Percentiles rank a stretch among this genome's conserved stretches.
Conservation (phyloP, 2,329 filamentous ascomycete genomes). For the Aspergillus fijiensis region DNA sequence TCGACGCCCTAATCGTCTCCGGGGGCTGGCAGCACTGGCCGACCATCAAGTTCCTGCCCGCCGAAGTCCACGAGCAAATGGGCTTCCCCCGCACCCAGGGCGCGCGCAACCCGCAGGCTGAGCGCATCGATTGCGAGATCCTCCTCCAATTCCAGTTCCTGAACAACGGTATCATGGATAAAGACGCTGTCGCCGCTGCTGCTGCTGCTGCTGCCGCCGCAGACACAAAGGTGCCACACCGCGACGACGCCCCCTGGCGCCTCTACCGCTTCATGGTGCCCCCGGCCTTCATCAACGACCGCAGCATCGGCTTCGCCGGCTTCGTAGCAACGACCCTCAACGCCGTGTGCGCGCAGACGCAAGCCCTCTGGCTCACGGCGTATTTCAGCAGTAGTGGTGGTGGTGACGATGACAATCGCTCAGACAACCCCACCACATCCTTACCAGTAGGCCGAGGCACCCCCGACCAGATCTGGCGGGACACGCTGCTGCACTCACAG, state of each 20-base stretch:
- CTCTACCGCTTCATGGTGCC: slow-evolving; percentile 10
- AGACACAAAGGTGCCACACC: neutral
- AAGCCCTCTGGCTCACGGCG: slow-evolving; percentile 10
- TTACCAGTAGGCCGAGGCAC: neutral
- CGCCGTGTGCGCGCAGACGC: slow-evolving; percentile 4
- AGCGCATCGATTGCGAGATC: neutral
- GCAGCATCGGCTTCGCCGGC: slow-evolving; percentile 10
- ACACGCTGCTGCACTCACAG: neutral
- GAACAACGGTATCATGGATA: neutral
- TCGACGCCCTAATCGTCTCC: slow-evolving; percentile 52
- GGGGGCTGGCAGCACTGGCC: slow-evolving; percentile 49
- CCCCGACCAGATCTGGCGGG: slow-evolving; percentile 2
- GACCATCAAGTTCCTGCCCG: slow-evolving; percentile 14
- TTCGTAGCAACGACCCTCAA: slow-evolving; percentile 5
- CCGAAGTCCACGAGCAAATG: neutral
- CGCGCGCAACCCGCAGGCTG: neutral
- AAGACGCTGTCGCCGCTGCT: neutral
- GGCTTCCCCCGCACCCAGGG: neutral
- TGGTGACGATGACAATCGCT: neutral
- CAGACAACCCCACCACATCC: neutral
- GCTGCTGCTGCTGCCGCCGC: neutral
- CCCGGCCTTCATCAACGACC: neutral
- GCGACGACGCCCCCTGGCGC: neutral
- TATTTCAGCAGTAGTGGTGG: slow-evolving; percentile 1
- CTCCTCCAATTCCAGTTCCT: neutral